Evolutionary conservation across 2,329 filamentous ascomycete species (phyloP), one percentile per base, ranked within the genome.

Genomic region (Remersonia thermophila): DNA sequence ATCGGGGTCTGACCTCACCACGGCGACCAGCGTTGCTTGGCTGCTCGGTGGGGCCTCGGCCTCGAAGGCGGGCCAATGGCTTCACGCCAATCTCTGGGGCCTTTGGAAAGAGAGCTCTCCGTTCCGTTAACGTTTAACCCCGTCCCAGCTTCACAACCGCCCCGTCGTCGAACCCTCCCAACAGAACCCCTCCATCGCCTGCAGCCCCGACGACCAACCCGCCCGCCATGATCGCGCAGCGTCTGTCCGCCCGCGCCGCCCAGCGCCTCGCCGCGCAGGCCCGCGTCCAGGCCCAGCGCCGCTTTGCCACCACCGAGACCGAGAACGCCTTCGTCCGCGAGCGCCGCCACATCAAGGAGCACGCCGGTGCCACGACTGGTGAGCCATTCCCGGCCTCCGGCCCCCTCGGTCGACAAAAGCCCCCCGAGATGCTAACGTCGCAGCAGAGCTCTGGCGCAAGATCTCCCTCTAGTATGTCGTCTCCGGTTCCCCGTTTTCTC

Each of bases 261-360:
- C 38, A 15, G 66, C 80, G 78, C 61, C 61, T 73, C 50, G 60
- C 66, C 49, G 65, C 71, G 51, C 73, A 73, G 61, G 59, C 77
- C 50, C 73, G 73, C 54, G 61, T 60, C 46, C 61, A 68, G 45
- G 62, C 67, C 51, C 80, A 83, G 69, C 77, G 82, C 61, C 79
- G 80, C 52, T 71, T 84, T 54, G 79, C 77, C 57, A 78, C 73
- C 66, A 67, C 71, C 47, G 67, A 69, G 51, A 63, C 61, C 51
- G 83, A 94, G 67, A 96, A 93, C 66, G 77, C 78, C 55, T 98
- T 96, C 73, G 80, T 93, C 70, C 79, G 81, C 55, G 91, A 98
- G 73, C 78, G 91, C 59, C 70, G 77, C 59, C 83, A 82, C 54
- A 83, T 94, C 58, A 87, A 93, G 72, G 77, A 85, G 53, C 91